phyloP scores from a whole-genome alignment of 2,329 filamentous ascomycete species.

The Scopulariopsis brevicaulis region DNA sequence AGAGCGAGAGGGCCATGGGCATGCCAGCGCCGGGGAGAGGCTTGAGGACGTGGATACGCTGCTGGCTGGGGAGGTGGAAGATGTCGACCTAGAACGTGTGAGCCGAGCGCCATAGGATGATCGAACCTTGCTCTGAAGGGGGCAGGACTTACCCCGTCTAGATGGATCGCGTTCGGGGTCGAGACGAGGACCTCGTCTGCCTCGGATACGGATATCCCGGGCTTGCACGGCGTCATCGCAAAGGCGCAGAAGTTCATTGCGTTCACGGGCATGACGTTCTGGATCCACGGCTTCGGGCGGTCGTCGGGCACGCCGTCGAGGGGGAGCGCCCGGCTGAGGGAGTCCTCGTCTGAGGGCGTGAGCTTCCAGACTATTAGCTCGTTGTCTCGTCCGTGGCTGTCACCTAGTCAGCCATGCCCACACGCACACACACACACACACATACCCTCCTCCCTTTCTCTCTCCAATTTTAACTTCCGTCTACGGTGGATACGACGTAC shows the following conservation, averaged over 20 bases:
- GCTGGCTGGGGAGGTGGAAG: conserved; percentile 67
- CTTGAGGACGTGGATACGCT: conserved; percentile 48
- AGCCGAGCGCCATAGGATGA: neutral
- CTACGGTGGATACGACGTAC: conserved; percentile 40
- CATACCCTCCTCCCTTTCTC: no score
- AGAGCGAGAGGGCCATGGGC: conserved; percentile 72
- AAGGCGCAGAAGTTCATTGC: conserved; percentile 94
- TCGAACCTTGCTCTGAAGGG: neutral
- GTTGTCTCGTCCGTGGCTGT: conserved; percentile 82
- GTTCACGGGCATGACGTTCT: conserved; percentile 76
- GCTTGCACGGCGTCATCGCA: conserved; percentile 18
- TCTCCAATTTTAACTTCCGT: neutral
- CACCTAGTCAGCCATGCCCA: no score
- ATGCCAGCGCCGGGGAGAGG: conserved; percentile 54
- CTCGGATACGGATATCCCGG: conserved; percentile 7
- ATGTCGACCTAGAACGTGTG: conserved; percentile 56
- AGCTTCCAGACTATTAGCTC: conserved; percentile 79
- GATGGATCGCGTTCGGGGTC: conserved; percentile 66
- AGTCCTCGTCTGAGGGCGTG: conserved; percentile 42
- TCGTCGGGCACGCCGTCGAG: conserved; percentile 44
- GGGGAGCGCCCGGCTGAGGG: conserved; percentile 58
- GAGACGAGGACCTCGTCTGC: conserved; percentile 52
- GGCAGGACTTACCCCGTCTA: conserved; percentile 47
- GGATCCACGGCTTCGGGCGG: conserved; percentile 66
- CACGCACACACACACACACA: no score